Base-by-base conservation (phyloP, 2,329 filamentous ascomycete species). In the Pyrenochaeta sp. region DNA sequence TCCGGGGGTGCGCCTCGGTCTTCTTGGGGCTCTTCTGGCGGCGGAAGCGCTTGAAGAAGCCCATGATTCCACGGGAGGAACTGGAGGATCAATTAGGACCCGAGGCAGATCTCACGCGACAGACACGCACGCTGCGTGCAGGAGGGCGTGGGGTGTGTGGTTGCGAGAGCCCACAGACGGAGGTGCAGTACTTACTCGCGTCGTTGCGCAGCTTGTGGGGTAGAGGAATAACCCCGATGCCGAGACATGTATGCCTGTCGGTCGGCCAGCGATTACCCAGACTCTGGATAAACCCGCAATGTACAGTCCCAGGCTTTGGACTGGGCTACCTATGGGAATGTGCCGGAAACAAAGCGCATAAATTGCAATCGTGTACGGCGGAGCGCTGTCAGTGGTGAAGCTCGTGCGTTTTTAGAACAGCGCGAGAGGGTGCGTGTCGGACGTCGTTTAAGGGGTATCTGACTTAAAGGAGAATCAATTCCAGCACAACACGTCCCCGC, bases 21-120 rank as follows among this genome's bases (percentile, higher is more conserved):
- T 68, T 63, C 64, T 74, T 74, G 40, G 74, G 66, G 42, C 65
- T 72, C 46, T 74, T 74, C 24, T 67, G 67, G 34, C 71, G 72
- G 51, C 74, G 69, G 58, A 78, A 74, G 53, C 76, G 74, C 65
- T 77, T 78, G 61, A 79, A 72, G 53, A 77, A 72, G 32, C 76
- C 75, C 76, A 79, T 78, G 61, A 70, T 68, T 59, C 67, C 64
- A 38, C 63, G 58, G 38, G 61, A 47, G 22, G 56, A 44, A 38
- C 61, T 65, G 51, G n/a, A 21, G 39, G 46, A 38, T 30, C 31
- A 44, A 44, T 60, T 42, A 63, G 60, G 30, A 40, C 26, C 22
- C 6, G 24, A 52, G n/a, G 31, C 24, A 27, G 30, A 43, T 38
- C 48, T 43, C 39, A 48, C 36, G 51, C 49, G 46, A 44, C 38